A percentile compares a stretch with the other conserved stretches of the same genome.
Conservation (phyloP, 176 grass and related monocot species). For the Juncus inflexus region DNA sequence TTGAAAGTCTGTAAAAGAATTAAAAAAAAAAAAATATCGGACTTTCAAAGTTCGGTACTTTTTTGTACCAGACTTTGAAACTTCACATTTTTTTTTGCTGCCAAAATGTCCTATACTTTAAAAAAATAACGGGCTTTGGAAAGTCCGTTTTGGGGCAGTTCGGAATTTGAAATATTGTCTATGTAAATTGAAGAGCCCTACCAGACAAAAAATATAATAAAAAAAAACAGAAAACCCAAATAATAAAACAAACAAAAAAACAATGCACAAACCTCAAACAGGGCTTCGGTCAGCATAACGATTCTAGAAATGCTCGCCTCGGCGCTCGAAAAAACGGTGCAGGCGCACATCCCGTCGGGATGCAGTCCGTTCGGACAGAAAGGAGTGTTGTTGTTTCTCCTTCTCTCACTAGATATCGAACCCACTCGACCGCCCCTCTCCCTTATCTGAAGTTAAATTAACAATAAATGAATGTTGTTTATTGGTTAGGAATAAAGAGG, state of each 20-base stretch:
- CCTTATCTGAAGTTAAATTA: constrained; percentile 54
- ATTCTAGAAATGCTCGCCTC: constrained; percentile 90
- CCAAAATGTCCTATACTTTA: neutral
- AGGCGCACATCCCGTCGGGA: constrained; percentile 76
- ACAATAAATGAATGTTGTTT: neutral
- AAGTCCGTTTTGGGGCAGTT: neutral
- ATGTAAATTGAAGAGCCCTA: too few species aligned
- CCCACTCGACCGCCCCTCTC: constrained; percentile 48
- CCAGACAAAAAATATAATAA: too few species aligned
- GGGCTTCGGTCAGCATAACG: constrained; percentile 90
- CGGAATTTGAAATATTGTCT: too few species aligned
- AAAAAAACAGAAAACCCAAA: too few species aligned
- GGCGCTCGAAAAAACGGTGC: constrained; percentile 74
- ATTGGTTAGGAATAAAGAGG: too few species aligned
- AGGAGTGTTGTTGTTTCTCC: constrained; percentile 36
- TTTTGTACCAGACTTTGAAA: neutral
- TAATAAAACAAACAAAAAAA: neutral
- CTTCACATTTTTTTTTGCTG: neutral
- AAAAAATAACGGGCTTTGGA: neutral
- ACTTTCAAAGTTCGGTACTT: neutral
- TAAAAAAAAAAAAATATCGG: neutral
- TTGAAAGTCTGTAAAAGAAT: neutral
- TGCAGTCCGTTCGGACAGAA: constrained; percentile 81
- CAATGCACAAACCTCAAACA: constrained; percentile 76
- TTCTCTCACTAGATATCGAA: constrained; percentile 36